Conservation (phyloP, 257 asterid species). For the Jacaranda copaia region DNA sequence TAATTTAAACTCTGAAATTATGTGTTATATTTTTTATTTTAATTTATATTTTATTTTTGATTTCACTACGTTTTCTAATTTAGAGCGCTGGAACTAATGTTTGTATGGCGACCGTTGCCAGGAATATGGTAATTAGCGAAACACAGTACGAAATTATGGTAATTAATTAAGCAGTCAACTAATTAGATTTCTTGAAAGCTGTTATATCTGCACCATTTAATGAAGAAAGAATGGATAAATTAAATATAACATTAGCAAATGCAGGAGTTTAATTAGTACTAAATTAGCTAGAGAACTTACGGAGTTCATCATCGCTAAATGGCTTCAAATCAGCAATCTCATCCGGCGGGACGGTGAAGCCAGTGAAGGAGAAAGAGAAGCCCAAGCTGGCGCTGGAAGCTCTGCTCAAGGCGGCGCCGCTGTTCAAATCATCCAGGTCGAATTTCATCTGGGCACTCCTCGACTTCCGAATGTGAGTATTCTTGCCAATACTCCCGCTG, state of each 20-base stretch:
- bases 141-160: background rate
- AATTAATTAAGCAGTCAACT: background rate
- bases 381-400: slow-evolving; percentile 98
- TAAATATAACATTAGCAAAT: too few species aligned
- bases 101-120: too few species aligned
- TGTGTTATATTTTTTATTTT: too few species aligned
- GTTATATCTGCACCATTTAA: background rate
- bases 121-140: background rate
- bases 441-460: slow-evolving; percentile 90
- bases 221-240: background rate
- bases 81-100: too few species aligned
- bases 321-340: slow-evolving; percentile 62
- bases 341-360: slow-evolving; percentile 84
- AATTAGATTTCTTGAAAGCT: background rate
- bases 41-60: too few species aligned
- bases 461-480: slow-evolving; percentile 81
- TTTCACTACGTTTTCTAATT: too few species aligned
- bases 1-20: background rate
- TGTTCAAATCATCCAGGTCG: slow-evolving; percentile 82
- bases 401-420: slow-evolving; percentile 94
- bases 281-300: slow-evolving; percentile 50
- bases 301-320: slow-evolving; percentile 75
- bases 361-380: slow-evolving; percentile 86
- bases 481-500: slow-evolving; percentile 46
- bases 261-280: background rate